phyloP scores from a whole-genome alignment of 2,329 filamentous ascomycete genomes.

The Helicocarpus griseus region DNA sequence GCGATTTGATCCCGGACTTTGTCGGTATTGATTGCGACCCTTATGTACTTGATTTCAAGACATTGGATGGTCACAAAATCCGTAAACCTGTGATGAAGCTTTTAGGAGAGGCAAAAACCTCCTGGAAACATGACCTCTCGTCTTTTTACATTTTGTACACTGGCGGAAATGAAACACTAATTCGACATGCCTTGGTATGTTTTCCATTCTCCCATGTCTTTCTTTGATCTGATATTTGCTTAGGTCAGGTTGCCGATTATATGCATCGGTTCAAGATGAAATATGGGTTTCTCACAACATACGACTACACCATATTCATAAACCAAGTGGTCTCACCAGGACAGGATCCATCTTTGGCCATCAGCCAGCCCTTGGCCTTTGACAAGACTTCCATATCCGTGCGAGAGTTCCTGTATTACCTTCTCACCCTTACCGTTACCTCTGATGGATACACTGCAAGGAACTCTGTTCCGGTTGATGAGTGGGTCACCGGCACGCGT shows the following conservation, averaged over 20 bases:
- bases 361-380: background rate
- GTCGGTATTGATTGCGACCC: slow-evolving; percentile 1
- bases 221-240: background rate
- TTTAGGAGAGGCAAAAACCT: background rate
- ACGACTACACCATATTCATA: slow-evolving; percentile 6
- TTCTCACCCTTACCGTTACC: background rate
- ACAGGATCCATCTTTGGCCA: background rate
- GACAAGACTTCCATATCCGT: background rate
- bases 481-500: background rate
- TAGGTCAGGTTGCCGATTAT: slow-evolving; percentile 6
- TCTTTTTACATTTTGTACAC: background rate
- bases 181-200: slow-evolving; percentile 5
- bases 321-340: background rate
- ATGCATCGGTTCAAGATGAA: slow-evolving; percentile 5
- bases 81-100: background rate
- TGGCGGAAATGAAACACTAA: background rate
- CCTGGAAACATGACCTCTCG: background rate
- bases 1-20: slow-evolving; percentile 2
- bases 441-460: background rate
- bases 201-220: background rate
- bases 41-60: background rate
- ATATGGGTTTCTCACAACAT: slow-evolving; percentile 6
- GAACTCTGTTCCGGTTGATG: background rate
- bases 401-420: slow-evolving; percentile 8
- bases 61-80: background rate